Conservation (phyloP, 805 yeast genomes). For the Millerozyma miso region DNA sequence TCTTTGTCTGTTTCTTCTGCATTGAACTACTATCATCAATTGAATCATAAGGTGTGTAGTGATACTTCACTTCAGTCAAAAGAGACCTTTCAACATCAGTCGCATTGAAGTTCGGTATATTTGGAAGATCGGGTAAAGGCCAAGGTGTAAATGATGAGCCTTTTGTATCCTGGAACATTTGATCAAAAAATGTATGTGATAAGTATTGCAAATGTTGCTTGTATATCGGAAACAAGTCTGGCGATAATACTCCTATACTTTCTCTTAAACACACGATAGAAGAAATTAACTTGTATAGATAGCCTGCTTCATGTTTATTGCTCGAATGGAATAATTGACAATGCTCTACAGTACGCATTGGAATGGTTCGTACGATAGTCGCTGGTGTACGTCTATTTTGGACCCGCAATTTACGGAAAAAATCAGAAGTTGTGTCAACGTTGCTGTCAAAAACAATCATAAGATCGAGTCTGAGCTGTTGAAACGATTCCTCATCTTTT, state of each 20-base stretch:
- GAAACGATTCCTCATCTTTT: slow-evolving; percentile 21
- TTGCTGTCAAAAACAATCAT: slow-evolving; percentile 62
- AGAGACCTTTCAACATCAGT: slow-evolving; percentile 77
- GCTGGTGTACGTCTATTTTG: slow-evolving; percentile 35
- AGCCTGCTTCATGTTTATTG: slow-evolving; percentile 23
- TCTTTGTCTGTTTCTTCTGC: slow-evolving; percentile 10
- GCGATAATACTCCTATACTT: slow-evolving; percentile 76
- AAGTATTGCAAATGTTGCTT: slow-evolving; percentile 61
- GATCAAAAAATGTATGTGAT: slow-evolving; percentile 52
- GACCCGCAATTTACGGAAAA: slow-evolving; percentile 21
- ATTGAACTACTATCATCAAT: slow-evolving; percentile 21
- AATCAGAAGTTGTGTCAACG: slow-evolving; percentile 39
- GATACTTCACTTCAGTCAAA: slow-evolving; percentile 68
- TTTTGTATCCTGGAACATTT: slow-evolving; percentile 19
- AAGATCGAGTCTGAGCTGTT: slow-evolving; percentile 45
- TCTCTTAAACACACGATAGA: slow-evolving; percentile 81
- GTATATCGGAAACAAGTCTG: slow-evolving; percentile 73
- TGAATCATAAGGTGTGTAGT: slow-evolving; percentile 47
- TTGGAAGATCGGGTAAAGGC: slow-evolving; percentile 76
- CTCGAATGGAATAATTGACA: slow-evolving; percentile 48
- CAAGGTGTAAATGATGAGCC: slow-evolving; percentile 42
- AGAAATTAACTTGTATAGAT: slow-evolving; percentile 67
- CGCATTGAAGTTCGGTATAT: slow-evolving; percentile 58
- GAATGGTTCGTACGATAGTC: slow-evolving; percentile 64
- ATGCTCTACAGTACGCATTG: slow-evolving; percentile 83